Evolutionary conservation across 306 rosid species (phyloP), one percentile per base, ranked within the genome.

Genomic region (Glycine soja): DNA sequence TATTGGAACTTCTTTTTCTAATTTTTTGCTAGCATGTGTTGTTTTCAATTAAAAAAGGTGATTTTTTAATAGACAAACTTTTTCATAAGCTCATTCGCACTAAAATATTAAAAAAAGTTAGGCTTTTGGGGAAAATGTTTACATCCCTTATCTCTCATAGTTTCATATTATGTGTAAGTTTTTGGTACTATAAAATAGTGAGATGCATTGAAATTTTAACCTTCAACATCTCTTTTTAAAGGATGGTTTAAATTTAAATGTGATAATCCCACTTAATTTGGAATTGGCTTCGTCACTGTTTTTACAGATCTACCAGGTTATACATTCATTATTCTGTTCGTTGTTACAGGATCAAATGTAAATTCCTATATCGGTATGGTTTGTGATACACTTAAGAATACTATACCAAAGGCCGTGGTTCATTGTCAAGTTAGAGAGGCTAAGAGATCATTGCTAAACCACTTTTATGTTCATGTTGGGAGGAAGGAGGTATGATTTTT

Each of bases 341-440:
- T 78, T 86, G 87, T 86, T 86, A 57, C 95, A 95, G 99, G 93
- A 54, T 87, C 98, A 81, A 95, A 95, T 74, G 99, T 95, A 43
- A 95, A n/a, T 66, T 70, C 97, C 63, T 95, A 95, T 74, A 95
- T 95, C 75, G 81, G 62, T 57, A 93, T 96, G 99, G 97, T 96
- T 56, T 91, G 92, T 57, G 99, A 93, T 38, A 90, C 94, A 0
- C 90, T 96, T 50, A 93, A 89, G 81, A 86, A 88, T 90, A 89
- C 99, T 14, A 84, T 96, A 84, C 99, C 99, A 7, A 96, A 96
- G 91, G 98, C 99, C 34, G 98, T 96, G 70, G 99, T 96, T 70
- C 85, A 92, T 86, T 96, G 99, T 85, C 99, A 96, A 96, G 98
- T 96, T 78, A 92, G 99, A 85, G 99, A 96, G 90, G 99, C 99